Conservation (phyloP, 176 grass and related monocot genomes). For the Oryza officinalis region DNA sequence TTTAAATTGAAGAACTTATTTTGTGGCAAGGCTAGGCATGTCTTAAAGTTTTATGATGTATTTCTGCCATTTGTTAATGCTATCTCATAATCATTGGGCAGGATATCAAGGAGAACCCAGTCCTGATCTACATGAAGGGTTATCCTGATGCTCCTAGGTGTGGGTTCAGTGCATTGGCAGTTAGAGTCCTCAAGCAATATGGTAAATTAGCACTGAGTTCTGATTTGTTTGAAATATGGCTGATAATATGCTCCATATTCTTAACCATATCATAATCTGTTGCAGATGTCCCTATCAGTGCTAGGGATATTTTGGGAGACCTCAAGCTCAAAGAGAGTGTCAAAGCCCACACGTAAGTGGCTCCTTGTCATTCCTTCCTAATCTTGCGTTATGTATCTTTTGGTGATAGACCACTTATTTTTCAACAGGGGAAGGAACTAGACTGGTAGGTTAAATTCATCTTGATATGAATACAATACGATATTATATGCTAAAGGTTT, state of each 20-base stretch:
- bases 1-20: conserved; percentile 8
- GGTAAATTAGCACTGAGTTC: conserved; percentile 40
- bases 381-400: conserved; percentile 6
- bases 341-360: conserved; percentile 74
- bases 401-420: background rate
- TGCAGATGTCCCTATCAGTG: conserved; percentile 61
- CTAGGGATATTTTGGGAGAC: conserved; percentile 82
- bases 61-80: conserved; percentile 23
- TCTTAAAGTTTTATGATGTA: background rate
- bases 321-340: conserved; percentile 81
- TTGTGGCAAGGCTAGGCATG: background rate
- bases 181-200: conserved; percentile 89
- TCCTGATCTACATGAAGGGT: conserved; percentile 95
- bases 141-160: conserved; percentile 82
- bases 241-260: background rate
- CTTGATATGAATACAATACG: background rate
- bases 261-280: conserved; percentile 24
- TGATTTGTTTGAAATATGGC: conserved; percentile 7
- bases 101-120: conserved; percentile 82
- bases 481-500: conserved; percentile 12
- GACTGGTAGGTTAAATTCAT: background rate
- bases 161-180: conserved; percentile 91
- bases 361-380: background rate
- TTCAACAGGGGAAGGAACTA: conserved; percentile 9
- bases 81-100: conserved; percentile 21